Evolutionary conservation across 257 asterid species (phyloP).

Genomic region (Nicotiana tabacum): DNA sequence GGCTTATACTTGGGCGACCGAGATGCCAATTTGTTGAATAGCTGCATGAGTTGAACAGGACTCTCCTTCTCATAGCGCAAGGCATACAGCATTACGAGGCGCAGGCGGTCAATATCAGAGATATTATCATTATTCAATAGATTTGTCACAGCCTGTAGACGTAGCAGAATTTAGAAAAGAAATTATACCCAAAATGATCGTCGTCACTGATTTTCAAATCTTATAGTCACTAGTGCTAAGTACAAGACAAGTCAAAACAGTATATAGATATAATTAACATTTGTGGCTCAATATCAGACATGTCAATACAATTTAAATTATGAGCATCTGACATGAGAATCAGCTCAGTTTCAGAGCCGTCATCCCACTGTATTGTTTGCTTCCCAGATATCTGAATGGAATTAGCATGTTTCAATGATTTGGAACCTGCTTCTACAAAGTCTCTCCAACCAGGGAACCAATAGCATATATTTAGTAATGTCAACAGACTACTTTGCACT

Average conservation of each 20-base stretch:
- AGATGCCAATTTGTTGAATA: constrained; percentile 91
- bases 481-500: neutral
- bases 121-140: constrained; percentile 66
- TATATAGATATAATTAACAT: neutral
- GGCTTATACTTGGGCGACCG: constrained; percentile 92
- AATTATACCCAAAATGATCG: neutral
- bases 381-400: neutral
- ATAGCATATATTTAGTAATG: neutral
- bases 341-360: neutral
- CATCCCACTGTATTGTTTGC: neutral
- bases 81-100: constrained; percentile 92
- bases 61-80: constrained; percentile 96
- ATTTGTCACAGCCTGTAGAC: constrained; percentile 83
- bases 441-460: neutral
- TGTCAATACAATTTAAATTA: neutral
- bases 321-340: neutral
- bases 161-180: neutral
- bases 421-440: neutral
- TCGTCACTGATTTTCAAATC: neutral
- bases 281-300: neutral
- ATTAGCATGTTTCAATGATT: neutral
- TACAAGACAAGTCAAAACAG: neutral
- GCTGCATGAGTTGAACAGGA: constrained; percentile 96
- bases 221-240: neutral
- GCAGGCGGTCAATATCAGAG: constrained; percentile 87